Evolutionary conservation across 2,329 filamentous ascomycete species (phyloP), one percentile per base, ranked within the genome.

Genomic region (Thermomyces lanuginosus): DNA sequence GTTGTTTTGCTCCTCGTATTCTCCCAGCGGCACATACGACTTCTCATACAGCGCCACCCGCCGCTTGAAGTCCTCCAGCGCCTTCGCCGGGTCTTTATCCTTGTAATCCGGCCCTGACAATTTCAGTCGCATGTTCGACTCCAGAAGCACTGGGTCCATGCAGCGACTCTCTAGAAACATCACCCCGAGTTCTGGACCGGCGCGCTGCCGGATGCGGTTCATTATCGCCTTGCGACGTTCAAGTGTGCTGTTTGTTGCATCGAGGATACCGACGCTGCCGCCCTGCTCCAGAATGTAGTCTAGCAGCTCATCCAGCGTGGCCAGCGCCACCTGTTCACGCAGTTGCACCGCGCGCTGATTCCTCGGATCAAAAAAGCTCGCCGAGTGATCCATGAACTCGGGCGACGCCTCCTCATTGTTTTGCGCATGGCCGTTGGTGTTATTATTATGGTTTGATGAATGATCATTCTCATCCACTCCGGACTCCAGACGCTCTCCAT

Each of bases 121-220:
- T 61, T 95, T 95, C 35, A 95, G 61, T 15, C 86, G 82, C 83
- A 95, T 95, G 46, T 95, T 95, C 10, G 84, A 81, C 52, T 95
- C 84, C 19, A 95, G 64, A 14, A 95, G 61, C 51, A 72, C 71
- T 32, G 79, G 64, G 41, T 95, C 84, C 34, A 82, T 66, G 52
- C 89, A 98, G 27, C 91, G 77, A 43, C 82, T 92, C 58, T 98
- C 89, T 15, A 98, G 76, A 50, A 95, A 98, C 7, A 98, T 62
- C 10, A 98, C 82, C 16, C 86, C 86, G 12, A 98, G 64, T 38
- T 74, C 70, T 33, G 80, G 78, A 2, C 86, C 83, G 40, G 91
- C 86, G 27, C 80, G 70, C 27, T 73, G 60, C 42, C 80, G 78
- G 44, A 95, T 81, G 39, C 72, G 77, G 34, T 86, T 69, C 43